Conservation (phyloP, 495 filamentous ascomycete species). For the Hypoxylon perforatum region DNA sequence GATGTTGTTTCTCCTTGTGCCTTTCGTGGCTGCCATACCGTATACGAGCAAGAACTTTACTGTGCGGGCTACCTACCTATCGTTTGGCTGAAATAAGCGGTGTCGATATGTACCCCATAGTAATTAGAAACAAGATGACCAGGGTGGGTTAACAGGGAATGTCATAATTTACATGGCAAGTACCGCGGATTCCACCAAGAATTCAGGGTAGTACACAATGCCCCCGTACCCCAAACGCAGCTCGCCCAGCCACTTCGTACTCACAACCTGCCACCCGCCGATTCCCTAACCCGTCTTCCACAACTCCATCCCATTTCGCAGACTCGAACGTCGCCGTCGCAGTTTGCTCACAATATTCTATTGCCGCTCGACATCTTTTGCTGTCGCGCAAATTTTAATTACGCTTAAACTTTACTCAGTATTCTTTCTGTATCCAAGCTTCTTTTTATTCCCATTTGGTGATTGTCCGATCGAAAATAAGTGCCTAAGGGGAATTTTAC, state of each 20-base stretch:
- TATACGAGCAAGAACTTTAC: neutral
- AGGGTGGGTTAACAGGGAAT: constrained; percentile 19
- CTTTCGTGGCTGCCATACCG: constrained; percentile 5
- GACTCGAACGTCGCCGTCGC: constrained; percentile 1
- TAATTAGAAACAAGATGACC: constrained; percentile 9
- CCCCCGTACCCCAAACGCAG: constrained; percentile 2
- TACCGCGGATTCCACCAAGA: constrained; percentile 22
- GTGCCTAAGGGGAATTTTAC: neutral
- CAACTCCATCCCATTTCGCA: constrained; percentile 9
- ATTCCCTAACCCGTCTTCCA: constrained; percentile 7
- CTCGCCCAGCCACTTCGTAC: constrained; percentile 33
- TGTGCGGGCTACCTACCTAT: constrained; percentile 23
- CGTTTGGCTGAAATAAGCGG: constrained; percentile 6
- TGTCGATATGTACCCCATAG: constrained; percentile 17
- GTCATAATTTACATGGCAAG: constrained; percentile 28
- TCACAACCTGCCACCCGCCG: constrained; percentile 19
- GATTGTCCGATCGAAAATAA: neutral
- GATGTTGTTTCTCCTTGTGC: neutral
- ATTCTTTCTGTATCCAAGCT: constrained; percentile 13
- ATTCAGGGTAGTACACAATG: constrained; percentile 25
- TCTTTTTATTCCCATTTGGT: constrained; percentile 11
- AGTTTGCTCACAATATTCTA: constrained; percentile 15
- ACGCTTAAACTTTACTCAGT: constrained; percentile 6
- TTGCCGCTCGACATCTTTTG: constrained; percentile 20
- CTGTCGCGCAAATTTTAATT: neutral